These are phyloP conservation scores for Colletotrichum ledebouriae DNA, from an alignment of 2,329 filamentous ascomycete genomes.

Conservation along the genomic window DNA sequence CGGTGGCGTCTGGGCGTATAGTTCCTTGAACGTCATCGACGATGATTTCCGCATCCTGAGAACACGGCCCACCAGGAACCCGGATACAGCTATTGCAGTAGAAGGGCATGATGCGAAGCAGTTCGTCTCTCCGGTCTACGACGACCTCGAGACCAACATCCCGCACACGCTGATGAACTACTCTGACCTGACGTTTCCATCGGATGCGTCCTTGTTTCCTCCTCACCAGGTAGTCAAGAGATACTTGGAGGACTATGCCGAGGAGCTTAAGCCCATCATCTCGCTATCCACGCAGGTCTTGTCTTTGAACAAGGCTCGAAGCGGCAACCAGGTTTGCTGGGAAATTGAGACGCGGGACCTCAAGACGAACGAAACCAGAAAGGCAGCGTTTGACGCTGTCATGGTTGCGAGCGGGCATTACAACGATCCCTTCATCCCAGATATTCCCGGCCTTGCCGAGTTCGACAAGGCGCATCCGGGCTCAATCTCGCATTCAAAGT, in stretches of 20 bases:
- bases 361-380: constrained; percentile 44
- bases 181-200: constrained; percentile 71
- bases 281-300: constrained; percentile 74
- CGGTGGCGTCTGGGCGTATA: constrained; percentile 83
- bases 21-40: constrained; percentile 46
- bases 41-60: constrained; percentile 45
- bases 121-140: constrained; percentile 78
- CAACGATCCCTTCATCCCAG: constrained; percentile 70
- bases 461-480: constrained; percentile 66
- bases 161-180: constrained; percentile 79
- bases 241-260: constrained; percentile 76
- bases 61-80: constrained; percentile 48
- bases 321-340: constrained; percentile 59
- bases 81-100: constrained; percentile 59
- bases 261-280: constrained; percentile 70
- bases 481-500: constrained; percentile 74
- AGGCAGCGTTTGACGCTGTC: constrained; percentile 69
- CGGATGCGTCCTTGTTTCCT: constrained; percentile 75
- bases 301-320: constrained; percentile 48
- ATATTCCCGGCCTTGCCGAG: constrained; percentile 65
- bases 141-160: constrained; percentile 81
- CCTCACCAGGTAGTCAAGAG: constrained; percentile 71
- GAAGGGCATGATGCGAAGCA: constrained; percentile 52
- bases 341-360: constrained; percentile 54
- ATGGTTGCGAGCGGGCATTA: constrained; percentile 75